A percentile compares a stretch with the other conserved stretches of the same genome.
These are phyloP conservation scores for Gleditsia sinensis DNA, from an alignment of 306 rosid genomes.

Conservation along the genomic window DNA sequence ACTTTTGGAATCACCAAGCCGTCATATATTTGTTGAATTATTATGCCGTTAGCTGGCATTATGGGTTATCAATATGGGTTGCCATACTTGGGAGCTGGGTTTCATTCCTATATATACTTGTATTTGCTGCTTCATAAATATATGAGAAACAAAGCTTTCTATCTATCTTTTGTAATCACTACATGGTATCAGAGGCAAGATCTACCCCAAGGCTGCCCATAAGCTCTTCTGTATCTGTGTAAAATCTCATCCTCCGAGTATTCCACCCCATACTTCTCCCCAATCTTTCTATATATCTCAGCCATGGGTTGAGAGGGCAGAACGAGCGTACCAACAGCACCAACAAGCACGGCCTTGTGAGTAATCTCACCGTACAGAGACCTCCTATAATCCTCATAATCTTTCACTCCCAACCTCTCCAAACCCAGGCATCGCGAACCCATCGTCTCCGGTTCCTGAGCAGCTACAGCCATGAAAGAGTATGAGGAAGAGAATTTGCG, in stretches of 20 bases:
- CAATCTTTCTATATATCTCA: constrained; percentile 81
- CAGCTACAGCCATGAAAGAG: constrained; percentile 41
- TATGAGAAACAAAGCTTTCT: too few species aligned
- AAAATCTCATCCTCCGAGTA: constrained; percentile 88
- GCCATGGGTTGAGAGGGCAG: constrained; percentile 99
- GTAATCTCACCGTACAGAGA: constrained; percentile 86
- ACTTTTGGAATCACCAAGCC: too few species aligned
- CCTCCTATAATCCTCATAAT: constrained; percentile 80
- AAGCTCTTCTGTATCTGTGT: constrained; percentile 85
- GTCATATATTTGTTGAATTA: too few species aligned
- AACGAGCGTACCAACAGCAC: constrained; percentile 93
- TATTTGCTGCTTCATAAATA: too few species aligned
- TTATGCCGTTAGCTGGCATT: too few species aligned
- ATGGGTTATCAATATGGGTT: too few species aligned
- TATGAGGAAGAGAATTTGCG: constrained; percentile 29
- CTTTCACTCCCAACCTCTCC: constrained; percentile 62
- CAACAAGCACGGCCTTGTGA: constrained; percentile 90
- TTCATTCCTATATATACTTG: too few species aligned
- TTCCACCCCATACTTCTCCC: constrained; percentile 90
- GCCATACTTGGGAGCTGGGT: too few species aligned
- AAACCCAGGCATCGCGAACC: constrained; percentile 38
- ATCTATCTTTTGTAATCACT: too few species aligned
- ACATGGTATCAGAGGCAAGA: too few species aligned
- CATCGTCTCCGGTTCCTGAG: constrained; percentile 33
- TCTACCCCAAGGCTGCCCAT: constrained; percentile 91